These are phyloP conservation scores for Chaetoscypha palmicola DNA, from an alignment of 2,329 filamentous ascomycete species.

Conservation along the genomic window DNA sequence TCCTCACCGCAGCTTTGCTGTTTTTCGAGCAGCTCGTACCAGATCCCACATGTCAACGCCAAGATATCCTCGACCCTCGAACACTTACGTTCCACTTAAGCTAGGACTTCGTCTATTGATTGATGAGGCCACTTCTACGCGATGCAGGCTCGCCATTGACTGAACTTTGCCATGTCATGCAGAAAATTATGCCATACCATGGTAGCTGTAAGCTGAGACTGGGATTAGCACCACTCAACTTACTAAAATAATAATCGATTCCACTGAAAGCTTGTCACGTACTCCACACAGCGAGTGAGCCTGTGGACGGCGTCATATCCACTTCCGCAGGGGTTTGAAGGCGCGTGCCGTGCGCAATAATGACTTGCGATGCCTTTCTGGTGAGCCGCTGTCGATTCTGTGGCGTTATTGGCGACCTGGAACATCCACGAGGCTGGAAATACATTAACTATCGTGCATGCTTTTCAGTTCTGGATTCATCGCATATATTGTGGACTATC, in stretches of 20 bases:
- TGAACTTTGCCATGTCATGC: constrained; percentile 17
- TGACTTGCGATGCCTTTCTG: constrained; percentile 9
- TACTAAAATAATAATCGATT: constrained; percentile 3
- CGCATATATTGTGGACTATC: constrained; percentile 6
- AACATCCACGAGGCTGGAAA: not conserved
- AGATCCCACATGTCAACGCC: not conserved
- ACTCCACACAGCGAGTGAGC: not conserved
- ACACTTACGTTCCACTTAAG: not conserved
- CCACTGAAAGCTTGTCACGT: constrained; percentile 6
- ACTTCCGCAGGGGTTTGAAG: not conserved
- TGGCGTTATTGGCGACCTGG: constrained; percentile 10
- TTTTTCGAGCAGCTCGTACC: not conserved
- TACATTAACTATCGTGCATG: constrained; percentile 10
- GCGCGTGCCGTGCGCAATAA: constrained; percentile 2
- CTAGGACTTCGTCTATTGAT: constrained; percentile 5
- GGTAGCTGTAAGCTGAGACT: constrained; percentile 8
- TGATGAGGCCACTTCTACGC: constrained; percentile 9
- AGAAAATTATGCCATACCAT: constrained; percentile 12
- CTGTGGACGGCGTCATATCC: constrained; percentile 1
- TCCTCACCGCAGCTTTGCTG: not conserved
- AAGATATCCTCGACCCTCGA: not conserved
- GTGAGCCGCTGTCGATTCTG: constrained; percentile 3
- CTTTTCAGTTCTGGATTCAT: constrained; percentile 4
- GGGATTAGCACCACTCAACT: constrained; percentile 3
- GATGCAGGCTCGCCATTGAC: constrained; percentile 2